Evolutionary conservation across 371 early-diverging fungal genomes (phyloP).

Genomic region (Syncephalastrum sp.): DNA sequence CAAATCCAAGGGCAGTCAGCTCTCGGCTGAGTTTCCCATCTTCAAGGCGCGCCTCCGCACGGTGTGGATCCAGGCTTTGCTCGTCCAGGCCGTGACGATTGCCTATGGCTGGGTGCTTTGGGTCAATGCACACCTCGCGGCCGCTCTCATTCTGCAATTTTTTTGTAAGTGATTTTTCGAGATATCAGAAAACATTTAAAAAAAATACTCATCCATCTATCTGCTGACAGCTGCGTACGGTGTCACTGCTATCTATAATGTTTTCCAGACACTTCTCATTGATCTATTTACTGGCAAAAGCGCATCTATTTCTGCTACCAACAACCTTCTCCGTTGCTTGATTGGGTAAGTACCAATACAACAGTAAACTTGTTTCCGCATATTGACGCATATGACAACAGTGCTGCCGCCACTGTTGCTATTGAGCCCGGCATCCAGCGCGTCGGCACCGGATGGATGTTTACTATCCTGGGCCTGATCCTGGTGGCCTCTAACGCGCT

Average conservation of each 20-base stretch:
- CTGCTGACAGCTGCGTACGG: no score
- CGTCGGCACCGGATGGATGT: conserved; percentile 37
- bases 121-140: conserved; percentile 9
- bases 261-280: conserved; percentile 26
- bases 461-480: conserved; percentile 28
- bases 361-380: not conserved
- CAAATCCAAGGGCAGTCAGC: conserved; percentile 3
- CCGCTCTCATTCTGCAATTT: conserved; percentile 11
- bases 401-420: conserved; percentile 24
- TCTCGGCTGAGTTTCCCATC: conserved; percentile 13
- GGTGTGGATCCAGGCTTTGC: conserved; percentile 7
- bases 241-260: not conserved
- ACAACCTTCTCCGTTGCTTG: conserved; percentile 34
- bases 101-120: conserved; percentile 14
- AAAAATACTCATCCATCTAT: not conserved
- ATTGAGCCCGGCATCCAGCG: conserved; percentile 33
- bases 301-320: conserved; percentile 41
- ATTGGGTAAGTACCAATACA: conserved; percentile 22
- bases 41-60: conserved; percentile 11
- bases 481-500: conserved; percentile 5
- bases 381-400: not conserved
- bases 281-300: conserved; percentile 35
- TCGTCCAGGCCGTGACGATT: conserved; percentile 7
- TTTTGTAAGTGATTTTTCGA: conserved; percentile 7
- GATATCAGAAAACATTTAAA: not conserved